Percentiles rank a stretch among this genome's conserved stretches.
phyloP scores from a whole-genome alignment of 306 rosid genomes.

The barrel medic (Medicago truncatula) region MtrunA17r5.0-ANR NC_053042.1:7151001-7151500 shows the following conservation, averaged over 20 bases:
- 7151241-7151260: conserved; percentile 7
- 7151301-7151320: conserved; percentile 41
- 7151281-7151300: conserved; percentile 31
- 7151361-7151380: conserved; percentile 83
- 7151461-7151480: conserved; percentile 72
- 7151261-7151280: background rate
- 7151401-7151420: conserved; percentile 79
- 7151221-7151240: conserved; percentile 49
- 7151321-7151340: conserved; percentile 64
- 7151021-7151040: conserved; percentile 75
- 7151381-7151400: conserved; percentile 80
- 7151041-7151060: conserved; percentile 74
- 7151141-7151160: conserved; percentile 79
- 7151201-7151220: conserved; percentile 63
- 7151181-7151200: conserved; percentile 88
- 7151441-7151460: conserved; percentile 73
- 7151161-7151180: conserved; percentile 94
- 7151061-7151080: conserved; percentile 85
- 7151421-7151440: conserved; percentile 67
- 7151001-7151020: conserved; percentile 96
- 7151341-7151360: conserved; percentile 82
- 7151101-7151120: conserved; percentile 90
- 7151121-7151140: conserved; percentile 89
- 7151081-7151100: conserved; percentile 75
- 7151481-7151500: conserved; percentile 66